A percentile compares a stretch with the other conserved stretches of the same genome.
phyloP scores from a whole-genome alignment of 345 rosid species.

The Sonneratia alba region DNA sequence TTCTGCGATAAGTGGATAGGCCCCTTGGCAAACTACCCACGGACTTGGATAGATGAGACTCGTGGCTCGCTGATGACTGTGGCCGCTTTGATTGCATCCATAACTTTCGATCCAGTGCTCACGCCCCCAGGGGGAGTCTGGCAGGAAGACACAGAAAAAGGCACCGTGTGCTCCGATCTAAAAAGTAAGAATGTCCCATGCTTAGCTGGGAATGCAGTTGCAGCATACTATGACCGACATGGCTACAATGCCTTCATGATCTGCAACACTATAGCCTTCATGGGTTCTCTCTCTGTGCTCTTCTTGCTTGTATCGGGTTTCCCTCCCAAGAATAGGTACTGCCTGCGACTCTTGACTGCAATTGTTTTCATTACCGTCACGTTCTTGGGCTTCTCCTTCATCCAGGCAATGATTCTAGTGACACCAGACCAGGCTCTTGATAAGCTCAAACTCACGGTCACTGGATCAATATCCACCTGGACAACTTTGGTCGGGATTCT shows the following conservation, averaged over 20 bases:
- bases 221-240: background rate
- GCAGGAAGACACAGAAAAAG: background rate
- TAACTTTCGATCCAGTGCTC: background rate
- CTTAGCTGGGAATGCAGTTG: background rate
- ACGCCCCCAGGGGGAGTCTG: background rate
- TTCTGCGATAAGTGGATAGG: background rate
- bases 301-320: background rate
- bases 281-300: background rate
- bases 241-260: background rate
- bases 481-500: constrained; percentile 19
- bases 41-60: background rate
- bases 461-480: background rate
- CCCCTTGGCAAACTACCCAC: background rate
- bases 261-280: background rate
- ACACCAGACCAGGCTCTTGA: background rate
- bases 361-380: background rate
- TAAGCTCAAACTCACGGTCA: background rate
- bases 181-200: background rate
- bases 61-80: constrained; percentile 1
- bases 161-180: background rate
- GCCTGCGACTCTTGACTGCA: background rate
- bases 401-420: background rate
- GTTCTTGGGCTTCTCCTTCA: constrained; percentile 4
- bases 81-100: background rate
- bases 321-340: background rate